Evolutionary conservation across 1,284 basidiomycete species (phyloP), one percentile per base, ranked within the genome.

Genomic region (Farysia itapuensis): DNA sequence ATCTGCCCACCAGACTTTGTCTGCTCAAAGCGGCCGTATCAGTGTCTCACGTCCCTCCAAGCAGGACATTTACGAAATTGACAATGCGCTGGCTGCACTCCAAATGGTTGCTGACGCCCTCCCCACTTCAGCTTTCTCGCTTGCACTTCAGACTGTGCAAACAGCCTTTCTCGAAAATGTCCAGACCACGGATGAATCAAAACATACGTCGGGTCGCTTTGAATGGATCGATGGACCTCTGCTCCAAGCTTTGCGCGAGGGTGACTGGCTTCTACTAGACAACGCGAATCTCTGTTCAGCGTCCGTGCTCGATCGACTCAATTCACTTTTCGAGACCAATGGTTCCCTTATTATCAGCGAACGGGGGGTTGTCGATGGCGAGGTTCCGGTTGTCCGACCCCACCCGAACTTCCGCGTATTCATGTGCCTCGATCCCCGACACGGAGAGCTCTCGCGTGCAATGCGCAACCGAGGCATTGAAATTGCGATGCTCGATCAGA

Each of bases 381-480:
- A 82, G 29, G 84, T 93, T 1, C 85, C 89, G 63, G 78, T 86
- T 37, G 79, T 98, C 51, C 81, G 78, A 20, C 93, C 95, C 1
- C 92, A 98, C 77, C 83, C 87, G 1, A 81, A 87, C 67, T 99
- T 99, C 80, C 83, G 93, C 24, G 80, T 99, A 8, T 89, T 98
- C 78, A 95, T 99, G 91, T 85, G 86, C 4, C 85, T 95, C 46
- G 90, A 99, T 72, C 87, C 91, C 16, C 84, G 86, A 51, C 83
- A 88, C 61, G 96, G 95, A 36, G 95, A 99, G 78, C 81, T 99
- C 9, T 97, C 94, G 6, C 83, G 95, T 28, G 95, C 95, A 1
- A 99, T 99, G 95, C 85, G 95, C 30, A 99, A 99, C 77, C 86
- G 95, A 61, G 95, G 94, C 25, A 82, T 97, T 31, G 95, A 99